These are phyloP conservation scores for Coelastrella sp. DNA, from an alignment of 139 green algal species.

Conservation along the genomic window DNA sequence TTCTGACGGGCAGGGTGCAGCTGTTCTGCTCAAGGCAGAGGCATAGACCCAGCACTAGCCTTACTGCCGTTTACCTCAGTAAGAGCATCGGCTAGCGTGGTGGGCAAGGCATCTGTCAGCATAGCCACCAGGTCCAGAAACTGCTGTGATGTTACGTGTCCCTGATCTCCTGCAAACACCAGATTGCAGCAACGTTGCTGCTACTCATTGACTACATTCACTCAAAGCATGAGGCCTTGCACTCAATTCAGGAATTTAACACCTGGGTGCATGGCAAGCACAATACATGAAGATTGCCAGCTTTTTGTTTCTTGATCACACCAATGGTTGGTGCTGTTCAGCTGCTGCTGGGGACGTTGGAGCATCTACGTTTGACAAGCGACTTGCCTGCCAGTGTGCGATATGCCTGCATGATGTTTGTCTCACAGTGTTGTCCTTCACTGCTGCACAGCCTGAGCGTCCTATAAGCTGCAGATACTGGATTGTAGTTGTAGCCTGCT, in stretches of 20 bases:
- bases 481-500: not conserved
- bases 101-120: not conserved
- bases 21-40: not conserved
- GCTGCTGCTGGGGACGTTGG: no score
- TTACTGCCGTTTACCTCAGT: not conserved
- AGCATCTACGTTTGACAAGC: no score
- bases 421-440: constrained; percentile 20
- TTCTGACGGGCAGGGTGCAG: no score
- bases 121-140: constrained; percentile 21
- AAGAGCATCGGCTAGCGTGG: not conserved
- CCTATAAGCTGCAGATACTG: constrained; percentile 13
- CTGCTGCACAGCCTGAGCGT: not conserved
- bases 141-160: not conserved
- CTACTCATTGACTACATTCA: not conserved
- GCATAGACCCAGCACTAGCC: not conserved
- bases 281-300: no score
- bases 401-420: constrained; percentile 35
- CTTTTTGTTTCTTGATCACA: no score
- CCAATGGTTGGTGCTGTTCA: no score
- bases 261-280: not conserved
- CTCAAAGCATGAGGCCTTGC: not conserved
- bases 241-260: not conserved
- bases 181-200: no score
- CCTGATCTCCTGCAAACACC: not conserved
- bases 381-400: not conserved